phyloP scores from a whole-genome alignment of 108 stramenopile genomes.

The Pseudonitzschia delicatissima region DNA sequence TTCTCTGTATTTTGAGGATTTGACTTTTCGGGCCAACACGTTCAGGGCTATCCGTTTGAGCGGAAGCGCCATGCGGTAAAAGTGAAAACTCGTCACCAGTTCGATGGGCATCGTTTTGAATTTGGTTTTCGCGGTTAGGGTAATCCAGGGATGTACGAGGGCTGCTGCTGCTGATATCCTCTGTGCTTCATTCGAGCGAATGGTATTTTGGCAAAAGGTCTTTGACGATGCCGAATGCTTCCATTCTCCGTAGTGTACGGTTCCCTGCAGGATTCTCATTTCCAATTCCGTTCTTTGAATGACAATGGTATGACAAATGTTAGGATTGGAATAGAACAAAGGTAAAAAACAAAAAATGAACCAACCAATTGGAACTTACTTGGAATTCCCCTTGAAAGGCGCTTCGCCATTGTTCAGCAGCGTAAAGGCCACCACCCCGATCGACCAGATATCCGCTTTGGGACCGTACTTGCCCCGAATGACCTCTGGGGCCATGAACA shows the following conservation, averaged over 20 bases:
- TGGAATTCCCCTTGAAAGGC: constrained; percentile 54
- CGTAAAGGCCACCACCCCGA: constrained; percentile 67
- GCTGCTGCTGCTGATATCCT: constrained; percentile 43
- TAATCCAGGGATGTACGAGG: constrained; percentile 51
- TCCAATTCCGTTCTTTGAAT: constrained; percentile 33
- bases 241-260: constrained; percentile 34
- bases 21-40: constrained; percentile 59
- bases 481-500: constrained; percentile 83
- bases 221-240: constrained; percentile 41
- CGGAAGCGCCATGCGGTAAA: constrained; percentile 49
- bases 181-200: constrained; percentile 46
- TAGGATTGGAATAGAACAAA: not conserved
- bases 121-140: not conserved
- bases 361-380: constrained; percentile 26
- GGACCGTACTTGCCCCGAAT: constrained; percentile 64
- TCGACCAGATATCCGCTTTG: constrained; percentile 80
- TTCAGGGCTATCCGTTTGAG: constrained; percentile 67
- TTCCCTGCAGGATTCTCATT: constrained; percentile 51
- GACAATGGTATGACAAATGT: not conserved
- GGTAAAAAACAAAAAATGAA: constrained; percentile 9
- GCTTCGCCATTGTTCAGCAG: constrained; percentile 51
- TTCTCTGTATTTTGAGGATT: constrained; percentile 53
- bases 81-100: constrained; percentile 31
- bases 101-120: constrained; percentile 26
- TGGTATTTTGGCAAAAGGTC: constrained; percentile 45